Evolutionary conservation across 2,329 filamentous ascomycete genomes (phyloP), one percentile per base, ranked within the genome.

Genomic region (Zarea fungicola): DNA sequence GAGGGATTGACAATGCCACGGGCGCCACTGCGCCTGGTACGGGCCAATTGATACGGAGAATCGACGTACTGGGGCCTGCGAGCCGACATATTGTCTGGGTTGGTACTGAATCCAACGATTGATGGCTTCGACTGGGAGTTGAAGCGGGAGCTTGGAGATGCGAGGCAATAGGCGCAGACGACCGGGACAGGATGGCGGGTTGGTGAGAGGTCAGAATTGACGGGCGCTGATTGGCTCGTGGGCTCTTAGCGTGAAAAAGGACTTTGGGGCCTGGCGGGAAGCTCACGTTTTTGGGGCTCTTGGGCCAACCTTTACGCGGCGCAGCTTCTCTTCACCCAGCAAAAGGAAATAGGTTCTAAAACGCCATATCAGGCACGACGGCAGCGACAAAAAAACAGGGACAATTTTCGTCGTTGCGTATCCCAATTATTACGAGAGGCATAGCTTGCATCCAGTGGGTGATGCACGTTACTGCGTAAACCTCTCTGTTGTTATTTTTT

Each of bases 51-150:
- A 42, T 21, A 45, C 26, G 11, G 45, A 16, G 8, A 29, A 51
- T 52, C 54, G 56, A 69, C 70, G 48, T 68, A 73, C 70, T 70
- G 62, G 54, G 70, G 52, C 60, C 67, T 62, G 68, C 70, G 68
- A 55, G 63, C 60, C 57, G 70, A 60, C 70, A 73, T 73, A 54
- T 49, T 70, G 60, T 55, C 54, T 55, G 60, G 52, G 58, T 60
- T 55, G 60, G 57, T 58, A 60, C 55, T 58, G 55, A 28, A 25
- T 53, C 51, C 52, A 54, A 44, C 44, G 16, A 22, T 42, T 35
- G 36, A 49, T 55, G 58, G 50, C 54, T 58, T 51, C 58, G 55
- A 55, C 56, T 55, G 55, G 55, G 55, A 54, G 54, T 53, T 54
- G 52, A 51, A 54, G 6, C 19, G 9, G 11, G 11, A 43, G 35